phyloP scores from a whole-genome alignment of 345 rosid species.

The Mangifera indica region DNA sequence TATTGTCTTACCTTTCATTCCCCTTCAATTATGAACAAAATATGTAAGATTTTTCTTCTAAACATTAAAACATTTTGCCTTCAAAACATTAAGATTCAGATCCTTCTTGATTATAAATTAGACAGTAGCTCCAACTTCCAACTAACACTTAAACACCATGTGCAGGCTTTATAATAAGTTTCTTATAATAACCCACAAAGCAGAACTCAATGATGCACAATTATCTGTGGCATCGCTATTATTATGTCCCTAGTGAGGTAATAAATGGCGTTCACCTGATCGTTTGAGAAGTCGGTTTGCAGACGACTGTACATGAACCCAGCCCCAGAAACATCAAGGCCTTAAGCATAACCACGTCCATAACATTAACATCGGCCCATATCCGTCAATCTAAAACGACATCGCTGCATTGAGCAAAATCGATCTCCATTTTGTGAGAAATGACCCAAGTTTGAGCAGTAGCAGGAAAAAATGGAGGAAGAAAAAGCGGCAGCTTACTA shows the following conservation, averaged over 20 bases:
- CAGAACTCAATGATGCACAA: neutral
- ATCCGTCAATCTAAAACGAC: neutral
- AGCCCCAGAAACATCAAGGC: too few relatives aligned
- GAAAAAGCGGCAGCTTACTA: constrained; percentile 78
- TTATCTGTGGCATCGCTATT: neutral
- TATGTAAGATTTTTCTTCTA: too few relatives aligned
- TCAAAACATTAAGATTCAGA: neutral
- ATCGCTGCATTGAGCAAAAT: neutral
- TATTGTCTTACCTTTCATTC: constrained; percentile 31
- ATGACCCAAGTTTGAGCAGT: neutral
- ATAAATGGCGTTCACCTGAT: too few relatives aligned
- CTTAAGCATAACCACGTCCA: too few relatives aligned
- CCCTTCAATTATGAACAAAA: constrained; percentile 36
- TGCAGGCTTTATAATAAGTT: neutral
- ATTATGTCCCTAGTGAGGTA: neutral
- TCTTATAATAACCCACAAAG: neutral
- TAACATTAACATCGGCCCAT: neutral
- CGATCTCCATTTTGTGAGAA: neutral
- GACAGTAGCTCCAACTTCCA: neutral
- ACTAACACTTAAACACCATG: neutral
- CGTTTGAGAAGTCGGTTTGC: too few relatives aligned
- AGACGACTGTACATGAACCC: too few relatives aligned
- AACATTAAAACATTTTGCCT: too few relatives aligned
- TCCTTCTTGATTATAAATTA: neutral
- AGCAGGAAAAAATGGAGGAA: constrained; percentile 51